Conservation (phyloP, 106 monocot species). For the Posidonia australis region DNA sequence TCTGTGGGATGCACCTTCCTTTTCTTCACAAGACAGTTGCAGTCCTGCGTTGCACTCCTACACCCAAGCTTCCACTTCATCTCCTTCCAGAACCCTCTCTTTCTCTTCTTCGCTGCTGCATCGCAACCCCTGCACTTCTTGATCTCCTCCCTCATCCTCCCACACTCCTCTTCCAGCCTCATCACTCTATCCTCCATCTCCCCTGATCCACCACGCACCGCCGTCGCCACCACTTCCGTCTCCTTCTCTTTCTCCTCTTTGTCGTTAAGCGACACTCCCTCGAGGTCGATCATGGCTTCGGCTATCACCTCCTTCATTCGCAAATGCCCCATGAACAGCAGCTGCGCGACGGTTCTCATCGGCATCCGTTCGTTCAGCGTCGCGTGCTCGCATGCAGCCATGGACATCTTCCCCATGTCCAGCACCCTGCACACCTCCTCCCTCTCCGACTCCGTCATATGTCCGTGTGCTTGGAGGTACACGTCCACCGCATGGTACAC, state of each 20-base stretch:
- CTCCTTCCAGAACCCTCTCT: conserved; percentile 22
- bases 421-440: conserved; percentile 30
- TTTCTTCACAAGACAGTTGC: conserved; percentile 3
- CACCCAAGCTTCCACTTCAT: conserved; percentile 31
- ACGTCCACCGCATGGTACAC: conserved; percentile 33
- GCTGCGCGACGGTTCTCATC: conserved; percentile 20
- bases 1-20: conserved; percentile 1
- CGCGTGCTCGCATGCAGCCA: conserved; percentile 32
- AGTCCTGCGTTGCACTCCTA: conserved; percentile 2
- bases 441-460: conserved; percentile 36
- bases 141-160: not conserved
- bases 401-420: conserved; percentile 18
- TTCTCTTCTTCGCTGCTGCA: not conserved
- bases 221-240: not conserved
- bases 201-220: not conserved
- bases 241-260: conserved; percentile 1
- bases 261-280: not conserved
- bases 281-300: not conserved
- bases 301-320: conserved; percentile 21
- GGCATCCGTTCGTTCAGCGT: conserved; percentile 31
- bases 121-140: not conserved
- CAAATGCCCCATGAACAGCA: conserved; percentile 24
- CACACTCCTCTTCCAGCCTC: conserved; percentile 5
- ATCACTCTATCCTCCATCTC: not conserved
- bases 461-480: conserved; percentile 23